Base-by-base conservation (phyloP, 2,329 filamentous ascomycete genomes). In the Botryotinia narcissicola region DNA sequence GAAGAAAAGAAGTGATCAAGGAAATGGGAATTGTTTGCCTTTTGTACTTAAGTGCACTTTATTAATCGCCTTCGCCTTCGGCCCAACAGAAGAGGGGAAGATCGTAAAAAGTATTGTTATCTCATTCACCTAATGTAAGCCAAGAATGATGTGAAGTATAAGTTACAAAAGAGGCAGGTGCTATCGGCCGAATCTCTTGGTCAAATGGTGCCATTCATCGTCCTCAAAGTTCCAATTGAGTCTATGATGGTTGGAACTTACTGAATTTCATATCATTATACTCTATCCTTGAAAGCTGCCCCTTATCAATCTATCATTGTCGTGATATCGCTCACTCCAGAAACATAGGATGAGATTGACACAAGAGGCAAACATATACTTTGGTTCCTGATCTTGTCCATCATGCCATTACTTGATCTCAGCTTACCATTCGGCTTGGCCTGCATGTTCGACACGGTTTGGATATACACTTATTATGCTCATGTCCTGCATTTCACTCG, bases 121-220 rank as follows among this genome's bases (percentile, higher is more conserved):
- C 66, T 68, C 48, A 68, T 68, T 68, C 48, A 69, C 48, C n/a
- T 44, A 57, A 69, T 69, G 66, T 57, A 57, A 57, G 66, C 48
- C 35, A 69, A 69, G 66, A 59, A 69, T 16, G 35, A 16, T 57
- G 29, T 57, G 12, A 68, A 54, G 18, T 32, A 32, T 32, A 57
- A 57, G 48, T 69, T 57, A 69, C 66, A 25, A 69, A 69, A 69
- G 66, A 44, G 66, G 66, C 66, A 69, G 66, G 66, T 69, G 66
- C 37, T 42, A 57, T 69, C 48, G n/a, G 37, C 37, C 35, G 48
- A 32, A 59, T 59, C 40, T n/a, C 37, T 69, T 42, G 48, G 66
- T 69, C n/a, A 57, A 44, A 32, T 32, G 37, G 66, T 69, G 66
- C 51, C n/a, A 69, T 57, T n/a, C 12, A 25, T n/a, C 25, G n/a